These are phyloP conservation scores for Vanderwaltozyma polyspora DNA, from an alignment of 805 yeast species.

Conservation along the genomic window DNA sequence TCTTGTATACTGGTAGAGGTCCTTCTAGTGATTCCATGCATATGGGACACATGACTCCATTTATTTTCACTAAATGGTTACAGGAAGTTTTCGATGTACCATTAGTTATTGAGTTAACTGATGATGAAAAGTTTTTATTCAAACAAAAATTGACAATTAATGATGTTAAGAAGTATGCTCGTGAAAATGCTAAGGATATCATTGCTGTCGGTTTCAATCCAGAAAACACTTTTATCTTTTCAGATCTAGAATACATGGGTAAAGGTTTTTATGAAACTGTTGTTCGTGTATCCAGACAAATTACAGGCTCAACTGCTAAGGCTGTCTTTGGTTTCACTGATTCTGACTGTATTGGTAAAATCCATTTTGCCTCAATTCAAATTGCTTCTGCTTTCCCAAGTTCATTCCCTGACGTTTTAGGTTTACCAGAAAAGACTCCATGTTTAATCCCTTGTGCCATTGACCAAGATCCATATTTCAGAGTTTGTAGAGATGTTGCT, in stretches of 20 bases:
- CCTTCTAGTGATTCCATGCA: constrained; percentile 93
- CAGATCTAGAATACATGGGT: constrained; percentile 87
- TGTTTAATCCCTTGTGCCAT: constrained; percentile 97
- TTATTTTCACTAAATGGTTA: constrained; percentile 91
- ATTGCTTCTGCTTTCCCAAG: constrained; percentile 94
- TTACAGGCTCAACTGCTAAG: constrained; percentile 93
- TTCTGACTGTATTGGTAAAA: constrained; percentile 85
- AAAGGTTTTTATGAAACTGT: constrained; percentile 91
- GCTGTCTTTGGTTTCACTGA: constrained; percentile 96
- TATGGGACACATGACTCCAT: constrained; percentile 94
- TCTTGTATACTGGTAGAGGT: constrained; percentile 94
- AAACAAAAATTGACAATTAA: constrained; percentile 81
- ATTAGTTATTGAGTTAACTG: constrained; percentile 84
- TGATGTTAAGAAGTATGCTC: constrained; percentile 72
- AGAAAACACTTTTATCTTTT: constrained; percentile 87
- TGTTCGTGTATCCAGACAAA: constrained; percentile 83
- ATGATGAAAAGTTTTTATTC: constrained; percentile 93
- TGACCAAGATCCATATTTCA: constrained; percentile 96
- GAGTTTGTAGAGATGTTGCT: constrained; percentile 96
- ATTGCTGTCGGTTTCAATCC: constrained; percentile 91
- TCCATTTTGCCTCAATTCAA: constrained; percentile 93
- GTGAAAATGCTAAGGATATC: constrained; percentile 82
- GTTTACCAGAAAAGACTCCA: constrained; percentile 79
- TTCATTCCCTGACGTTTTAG: constrained; percentile 89
- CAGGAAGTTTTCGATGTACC: constrained; percentile 97